These are phyloP conservation scores for Globisporangium perplexum DNA, from an alignment of 352 stramenopile genomes.

Conservation along the genomic window DNA sequence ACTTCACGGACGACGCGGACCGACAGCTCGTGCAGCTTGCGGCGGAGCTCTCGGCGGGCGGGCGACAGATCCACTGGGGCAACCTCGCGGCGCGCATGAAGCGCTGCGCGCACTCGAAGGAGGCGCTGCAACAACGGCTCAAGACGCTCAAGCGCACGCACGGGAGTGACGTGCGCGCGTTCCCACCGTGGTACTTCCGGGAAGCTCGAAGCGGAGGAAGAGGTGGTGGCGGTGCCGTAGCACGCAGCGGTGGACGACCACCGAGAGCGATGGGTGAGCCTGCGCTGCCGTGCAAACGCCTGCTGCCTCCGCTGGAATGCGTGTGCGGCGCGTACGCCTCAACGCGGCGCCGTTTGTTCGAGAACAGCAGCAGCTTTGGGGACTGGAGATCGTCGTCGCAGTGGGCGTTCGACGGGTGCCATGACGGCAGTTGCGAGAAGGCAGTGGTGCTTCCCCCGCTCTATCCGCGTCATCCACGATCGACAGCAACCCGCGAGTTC, in stretches of 20 bases:
- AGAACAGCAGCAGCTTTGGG: neutral
- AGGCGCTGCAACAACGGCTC: slow-evolving; percentile 35
- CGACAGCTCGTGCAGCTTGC: slow-evolving; percentile 48
- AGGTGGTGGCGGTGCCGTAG: too few species aligned
- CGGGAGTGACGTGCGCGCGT: slow-evolving; percentile 20
- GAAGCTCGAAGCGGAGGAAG: neutral
- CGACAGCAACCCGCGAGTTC: neutral
- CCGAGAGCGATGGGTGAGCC: neutral
- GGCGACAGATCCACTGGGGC: slow-evolving; percentile 26
- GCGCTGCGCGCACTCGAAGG: slow-evolving; percentile 22
- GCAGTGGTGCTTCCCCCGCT: neutral
- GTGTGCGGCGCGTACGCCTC: neutral
- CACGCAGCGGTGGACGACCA: neutral
- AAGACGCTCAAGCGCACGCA: slow-evolving; percentile 57
- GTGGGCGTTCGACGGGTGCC: neutral
- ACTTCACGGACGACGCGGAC: slow-evolving; percentile 55
- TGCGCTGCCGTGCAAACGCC: neutral
- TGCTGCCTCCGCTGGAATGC: neutral
- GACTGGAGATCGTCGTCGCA: neutral
- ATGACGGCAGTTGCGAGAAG: neutral
- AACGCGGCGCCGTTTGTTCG: neutral
- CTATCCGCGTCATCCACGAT: neutral
- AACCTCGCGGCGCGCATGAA: slow-evolving; percentile 23
- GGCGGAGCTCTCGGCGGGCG: slow-evolving; percentile 6
- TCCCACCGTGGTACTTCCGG: slow-evolving; percentile 39